A percentile compares a stretch with the other conserved stretches of the same genome.
These are phyloP conservation scores for Colletotrichum trifolii DNA, from an alignment of 2,329 filamentous ascomycete genomes.

Conservation along the genomic window DNA sequence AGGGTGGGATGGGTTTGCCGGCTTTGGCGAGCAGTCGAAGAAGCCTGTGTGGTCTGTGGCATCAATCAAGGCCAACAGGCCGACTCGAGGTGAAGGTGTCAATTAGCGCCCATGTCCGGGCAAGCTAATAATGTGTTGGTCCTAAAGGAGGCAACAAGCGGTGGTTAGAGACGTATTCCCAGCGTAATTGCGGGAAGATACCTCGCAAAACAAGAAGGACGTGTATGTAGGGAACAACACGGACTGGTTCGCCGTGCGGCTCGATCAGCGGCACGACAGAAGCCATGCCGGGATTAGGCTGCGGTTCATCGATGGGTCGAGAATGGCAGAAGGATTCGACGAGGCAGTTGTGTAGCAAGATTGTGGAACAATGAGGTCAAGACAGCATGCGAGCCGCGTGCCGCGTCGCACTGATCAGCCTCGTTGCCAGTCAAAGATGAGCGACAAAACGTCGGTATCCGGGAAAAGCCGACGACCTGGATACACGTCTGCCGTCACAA, in stretches of 20 bases:
- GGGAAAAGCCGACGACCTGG: background rate
- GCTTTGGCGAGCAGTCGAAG: background rate
- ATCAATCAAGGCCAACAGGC: too few species aligned
- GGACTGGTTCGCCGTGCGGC: background rate
- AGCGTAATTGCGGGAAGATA: background rate
- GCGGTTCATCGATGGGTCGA: constrained; percentile 16
- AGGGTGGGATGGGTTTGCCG: too few species aligned
- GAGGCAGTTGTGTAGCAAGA: constrained; percentile 22
- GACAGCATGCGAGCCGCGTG: constrained; percentile 4
- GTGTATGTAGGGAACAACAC: background rate
- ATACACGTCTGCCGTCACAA: background rate
- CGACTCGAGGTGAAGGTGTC: background rate
- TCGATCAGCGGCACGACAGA: too few species aligned
- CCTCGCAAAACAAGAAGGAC: background rate
- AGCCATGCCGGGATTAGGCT: background rate
- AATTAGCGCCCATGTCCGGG: background rate
- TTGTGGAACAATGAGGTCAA: constrained; percentile 15
- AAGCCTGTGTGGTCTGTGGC: too few species aligned
- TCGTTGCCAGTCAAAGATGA: background rate
- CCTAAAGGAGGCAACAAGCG: constrained; percentile 17
- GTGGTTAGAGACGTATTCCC: background rate
- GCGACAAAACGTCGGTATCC: background rate
- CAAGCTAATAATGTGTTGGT: background rate
- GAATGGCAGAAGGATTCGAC: constrained; percentile 22
- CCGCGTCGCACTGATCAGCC: constrained; percentile 9